Conservation (phyloP, 2,329 filamentous ascomycete genomes). For the Calonectria pseudoturangicola region DNA sequence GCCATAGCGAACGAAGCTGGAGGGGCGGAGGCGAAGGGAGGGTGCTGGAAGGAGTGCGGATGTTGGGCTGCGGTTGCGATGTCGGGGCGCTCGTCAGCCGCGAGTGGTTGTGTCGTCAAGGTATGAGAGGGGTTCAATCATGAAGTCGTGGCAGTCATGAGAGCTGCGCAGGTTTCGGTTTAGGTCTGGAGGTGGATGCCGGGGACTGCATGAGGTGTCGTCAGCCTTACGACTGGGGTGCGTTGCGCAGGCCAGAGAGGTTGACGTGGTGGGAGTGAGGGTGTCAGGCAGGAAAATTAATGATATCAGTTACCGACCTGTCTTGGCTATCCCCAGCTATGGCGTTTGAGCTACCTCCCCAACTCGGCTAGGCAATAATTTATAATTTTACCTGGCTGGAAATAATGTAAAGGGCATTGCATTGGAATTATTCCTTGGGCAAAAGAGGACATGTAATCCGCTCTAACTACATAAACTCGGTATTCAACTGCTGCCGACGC, state of each 20-base stretch:
- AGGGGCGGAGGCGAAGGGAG: background rate
- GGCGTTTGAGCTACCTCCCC: slow-evolving; percentile 5
- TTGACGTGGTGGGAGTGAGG: slow-evolving; percentile 35
- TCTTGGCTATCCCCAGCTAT: background rate
- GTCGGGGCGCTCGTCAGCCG: slow-evolving; percentile 12
- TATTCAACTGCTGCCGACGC: background rate
- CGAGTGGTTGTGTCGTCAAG: background rate
- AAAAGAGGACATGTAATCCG: slow-evolving; percentile 26
- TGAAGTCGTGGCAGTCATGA: slow-evolving; percentile 23
- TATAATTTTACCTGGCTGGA: background rate
- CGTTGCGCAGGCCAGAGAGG: slow-evolving; percentile 27
- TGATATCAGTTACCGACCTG: slow-evolving; percentile 10
- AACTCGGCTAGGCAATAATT: slow-evolving; percentile 1
- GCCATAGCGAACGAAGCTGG: slow-evolving; percentile 63
- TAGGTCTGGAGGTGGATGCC: slow-evolving; percentile 16
- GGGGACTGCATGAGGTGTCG: slow-evolving; percentile 35
- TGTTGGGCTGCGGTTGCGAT: background rate
- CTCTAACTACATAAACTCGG: background rate
- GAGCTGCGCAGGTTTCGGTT: slow-evolving; percentile 8
- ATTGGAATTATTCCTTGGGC: background rate
- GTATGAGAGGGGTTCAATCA: background rate
- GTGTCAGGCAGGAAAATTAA: slow-evolving; percentile 5
- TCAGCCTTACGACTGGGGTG: slow-evolving; percentile 37
- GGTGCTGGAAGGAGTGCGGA: background rate
- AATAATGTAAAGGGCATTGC: background rate